A percentile compares a stretch with the other conserved stretches of the same genome.
These are phyloP conservation scores for Monosporascus sp. DNA, from an alignment of 2,329 filamentous ascomycete genomes.

Conservation along the genomic window DNA sequence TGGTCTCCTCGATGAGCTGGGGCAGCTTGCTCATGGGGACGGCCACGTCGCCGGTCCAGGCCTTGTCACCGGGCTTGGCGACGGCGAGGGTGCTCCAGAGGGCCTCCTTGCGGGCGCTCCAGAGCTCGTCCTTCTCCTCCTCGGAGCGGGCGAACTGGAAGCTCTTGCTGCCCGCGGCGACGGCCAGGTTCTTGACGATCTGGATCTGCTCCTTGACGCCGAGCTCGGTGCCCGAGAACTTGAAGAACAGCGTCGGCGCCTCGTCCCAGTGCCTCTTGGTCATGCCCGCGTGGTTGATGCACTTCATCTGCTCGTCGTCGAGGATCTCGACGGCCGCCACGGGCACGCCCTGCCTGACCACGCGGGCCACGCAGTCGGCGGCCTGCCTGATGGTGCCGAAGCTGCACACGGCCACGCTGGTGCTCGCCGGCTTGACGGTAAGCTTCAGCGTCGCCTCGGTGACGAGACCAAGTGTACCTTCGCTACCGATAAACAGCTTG, in stretches of 20 bases:
- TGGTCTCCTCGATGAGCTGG: conserved; percentile 72
- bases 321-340: conserved; percentile 76
- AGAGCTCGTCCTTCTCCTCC: conserved; percentile 70
- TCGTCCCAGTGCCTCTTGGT: conserved; percentile 57
- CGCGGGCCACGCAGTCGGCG: conserved; percentile 64
- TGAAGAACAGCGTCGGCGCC: conserved; percentile 65
- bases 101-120: conserved; percentile 79
- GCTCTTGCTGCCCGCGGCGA: conserved; percentile 51
- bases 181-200: conserved; percentile 26
- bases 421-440: conserved; percentile 66
- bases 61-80: conserved; percentile 58
- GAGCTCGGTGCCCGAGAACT: conserved; percentile 58
- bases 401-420: conserved; percentile 61
- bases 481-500: conserved; percentile 71
- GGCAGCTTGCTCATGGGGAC: conserved; percentile 72
- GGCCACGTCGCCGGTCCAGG: conserved; percentile 84
- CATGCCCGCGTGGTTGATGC: conserved; percentile 48
- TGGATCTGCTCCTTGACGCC: conserved; percentile 73
- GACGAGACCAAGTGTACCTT: conserved; percentile 75
- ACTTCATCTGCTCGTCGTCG: conserved; percentile 70
- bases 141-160: conserved; percentile 72
- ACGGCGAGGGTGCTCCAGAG: conserved; percentile 74
- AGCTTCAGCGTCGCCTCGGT: conserved; percentile 75
- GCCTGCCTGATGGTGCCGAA: conserved; percentile 49
- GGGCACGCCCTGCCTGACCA: conserved; percentile 66